These are phyloP conservation scores for Trichoderma sp. DNA, from an alignment of 2,329 filamentous ascomycete species.

Conservation along the genomic window DNA sequence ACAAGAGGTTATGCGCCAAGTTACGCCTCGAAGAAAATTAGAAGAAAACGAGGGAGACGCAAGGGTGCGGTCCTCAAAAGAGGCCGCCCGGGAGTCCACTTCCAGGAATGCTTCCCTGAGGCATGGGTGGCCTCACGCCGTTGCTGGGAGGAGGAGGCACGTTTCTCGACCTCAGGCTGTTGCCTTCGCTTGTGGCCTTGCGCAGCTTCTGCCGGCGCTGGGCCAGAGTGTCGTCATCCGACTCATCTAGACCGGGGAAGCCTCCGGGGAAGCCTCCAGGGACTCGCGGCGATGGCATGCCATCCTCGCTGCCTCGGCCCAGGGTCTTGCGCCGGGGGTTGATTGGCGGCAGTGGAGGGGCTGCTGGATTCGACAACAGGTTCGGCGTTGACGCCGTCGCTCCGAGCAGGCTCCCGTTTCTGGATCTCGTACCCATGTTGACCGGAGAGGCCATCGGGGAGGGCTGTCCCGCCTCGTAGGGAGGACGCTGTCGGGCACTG, in stretches of 20 bases:
- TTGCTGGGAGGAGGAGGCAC: conserved; percentile 34
- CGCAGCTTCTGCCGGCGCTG: conserved; percentile 47
- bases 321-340: conserved; percentile 57
- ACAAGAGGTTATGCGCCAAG: conserved; percentile 7
- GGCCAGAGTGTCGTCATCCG: conserved; percentile 44
- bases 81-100: conserved; percentile 48
- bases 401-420: conserved; percentile 42
- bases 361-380: conserved; percentile 40
- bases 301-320: conserved; percentile 42
- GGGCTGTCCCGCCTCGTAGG: conserved; percentile 26
- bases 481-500: conserved; percentile 14
- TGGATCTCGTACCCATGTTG: conserved; percentile 37
- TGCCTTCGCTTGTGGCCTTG: conserved; percentile 48
- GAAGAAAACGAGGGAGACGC: background rate
- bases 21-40: background rate
- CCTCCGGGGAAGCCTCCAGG: conserved; percentile 30
- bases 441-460: conserved; percentile 24
- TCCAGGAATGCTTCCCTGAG: conserved; percentile 36
- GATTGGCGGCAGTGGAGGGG: conserved; percentile 60
- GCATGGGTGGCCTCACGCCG: conserved; percentile 37
- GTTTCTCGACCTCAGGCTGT: conserved; percentile 39
- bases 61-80: conserved; percentile 41
- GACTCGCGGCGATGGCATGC: conserved; percentile 33
- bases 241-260: conserved; percentile 32
- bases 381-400: conserved; percentile 44